phyloP scores from a whole-genome alignment of 768 basidiomycete genomes.

The Scleroderma bovista region DNA sequence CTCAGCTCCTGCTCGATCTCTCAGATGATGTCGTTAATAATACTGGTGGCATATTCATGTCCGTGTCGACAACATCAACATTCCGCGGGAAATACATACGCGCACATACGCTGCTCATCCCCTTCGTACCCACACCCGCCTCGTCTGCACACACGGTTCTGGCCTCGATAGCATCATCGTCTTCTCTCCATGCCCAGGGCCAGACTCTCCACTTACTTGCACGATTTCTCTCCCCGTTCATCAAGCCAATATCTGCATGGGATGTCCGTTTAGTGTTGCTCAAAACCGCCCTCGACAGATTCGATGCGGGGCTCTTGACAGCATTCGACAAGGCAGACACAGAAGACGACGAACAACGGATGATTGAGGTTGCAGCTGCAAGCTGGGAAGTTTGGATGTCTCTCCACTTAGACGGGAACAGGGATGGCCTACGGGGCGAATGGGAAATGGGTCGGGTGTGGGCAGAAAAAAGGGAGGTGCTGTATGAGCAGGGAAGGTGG shows the following conservation, averaged over 20 bases:
- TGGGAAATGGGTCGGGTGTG: conserved; percentile 96
- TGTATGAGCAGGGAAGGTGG: conserved; percentile 82
- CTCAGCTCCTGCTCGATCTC: conserved; percentile 16
- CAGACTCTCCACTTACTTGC: conserved; percentile 67
- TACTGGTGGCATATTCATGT: conserved; percentile 13
- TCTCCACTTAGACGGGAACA: conserved; percentile 20
- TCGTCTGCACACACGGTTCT: conserved; percentile 66
- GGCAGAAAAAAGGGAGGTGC: conserved; percentile 92
- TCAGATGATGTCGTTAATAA: conserved; percentile 1
- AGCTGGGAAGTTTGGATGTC: conserved; percentile 79
- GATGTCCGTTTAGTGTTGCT: conserved; percentile 56
- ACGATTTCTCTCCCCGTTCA: conserved; percentile 60
- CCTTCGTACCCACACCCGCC: conserved; percentile 51
- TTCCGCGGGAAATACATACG: conserved; percentile 59
- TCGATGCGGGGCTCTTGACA: conserved; percentile 79
- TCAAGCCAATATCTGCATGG: conserved; percentile 74
- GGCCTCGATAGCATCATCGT: conserved; percentile 37
- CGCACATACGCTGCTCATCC: conserved; percentile 58
- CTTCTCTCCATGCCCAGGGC: conserved; percentile 49
- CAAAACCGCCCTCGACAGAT: conserved; percentile 77
- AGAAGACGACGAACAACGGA: conserved; percentile 61
- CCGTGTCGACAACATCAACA: conserved; percentile 20
- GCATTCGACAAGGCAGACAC: conserved; percentile 88
- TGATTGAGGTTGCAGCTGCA: conserved; percentile 77
- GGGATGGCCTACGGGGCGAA: conserved; percentile 29